Evolutionary conservation across 768 basidiomycete genomes (phyloP).

Genomic region (Rickenella mellea): DNA sequence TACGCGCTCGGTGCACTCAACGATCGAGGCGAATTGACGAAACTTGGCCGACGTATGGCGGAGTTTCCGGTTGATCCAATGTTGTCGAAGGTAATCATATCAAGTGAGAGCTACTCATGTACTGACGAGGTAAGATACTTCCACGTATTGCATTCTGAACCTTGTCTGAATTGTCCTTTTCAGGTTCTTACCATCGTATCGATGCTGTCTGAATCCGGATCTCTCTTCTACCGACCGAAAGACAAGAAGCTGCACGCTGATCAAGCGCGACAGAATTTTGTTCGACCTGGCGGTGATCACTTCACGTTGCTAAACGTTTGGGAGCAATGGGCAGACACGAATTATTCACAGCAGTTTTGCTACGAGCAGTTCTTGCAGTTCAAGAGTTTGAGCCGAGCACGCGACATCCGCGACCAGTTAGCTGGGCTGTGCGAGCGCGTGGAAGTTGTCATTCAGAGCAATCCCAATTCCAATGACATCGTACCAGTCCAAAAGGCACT

Average conservation of each 20-base stretch:
- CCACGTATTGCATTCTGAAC: background rate
- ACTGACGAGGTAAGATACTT: slow-evolving; percentile 79
- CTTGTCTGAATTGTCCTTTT: background rate
- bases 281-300: slow-evolving; percentile 92
- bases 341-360: slow-evolving; percentile 94
- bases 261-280: slow-evolving; percentile 95
- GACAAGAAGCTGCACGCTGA: slow-evolving; percentile 98
- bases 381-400: slow-evolving; percentile 88
- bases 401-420: slow-evolving; percentile 94
- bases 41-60: slow-evolving; percentile 93
- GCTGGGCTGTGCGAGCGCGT: slow-evolving; percentile 95
- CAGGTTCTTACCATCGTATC: slow-evolving; percentile 94
- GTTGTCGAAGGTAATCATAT: slow-evolving; percentile 92
- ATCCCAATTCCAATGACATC: slow-evolving; percentile 89
- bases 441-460: slow-evolving; percentile 80
- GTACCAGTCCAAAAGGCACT: slow-evolving; percentile 91
- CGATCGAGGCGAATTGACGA: slow-evolving; percentile 94
- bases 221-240: slow-evolving; percentile 94
- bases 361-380: slow-evolving; percentile 94
- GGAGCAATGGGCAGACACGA: slow-evolving; percentile 98
- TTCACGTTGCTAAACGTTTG: slow-evolving; percentile 96
- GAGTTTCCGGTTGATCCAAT: slow-evolving; percentile 99
- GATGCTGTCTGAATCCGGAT: slow-evolving; percentile 93
- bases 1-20: slow-evolving; percentile 96
- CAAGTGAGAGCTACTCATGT: slow-evolving; percentile 87